Evolutionary conservation across 1,284 basidiomycete genomes (phyloP).

Genomic region (Vanrija sp.): DNA sequence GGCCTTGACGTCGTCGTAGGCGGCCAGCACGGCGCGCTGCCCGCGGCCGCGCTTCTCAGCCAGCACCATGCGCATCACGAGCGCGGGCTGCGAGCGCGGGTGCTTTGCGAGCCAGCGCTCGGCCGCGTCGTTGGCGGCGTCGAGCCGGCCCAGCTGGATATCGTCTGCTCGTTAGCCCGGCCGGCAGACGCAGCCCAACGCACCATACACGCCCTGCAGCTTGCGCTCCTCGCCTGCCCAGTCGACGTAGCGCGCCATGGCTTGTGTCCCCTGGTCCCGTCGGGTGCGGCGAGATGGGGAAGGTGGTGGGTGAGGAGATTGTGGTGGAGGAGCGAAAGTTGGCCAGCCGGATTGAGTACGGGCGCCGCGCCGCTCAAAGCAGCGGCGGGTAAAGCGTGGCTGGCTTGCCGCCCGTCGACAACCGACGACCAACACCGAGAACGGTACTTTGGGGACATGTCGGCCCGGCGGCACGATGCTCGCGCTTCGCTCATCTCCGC

Average conservation of each 20-base stretch:
- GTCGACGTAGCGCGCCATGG: constrained; percentile 12
- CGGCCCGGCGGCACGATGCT: too few relatives aligned
- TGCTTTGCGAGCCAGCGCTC: constrained; percentile 36
- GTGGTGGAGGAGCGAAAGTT: too few relatives aligned
- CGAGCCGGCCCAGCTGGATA: constrained; percentile 22
- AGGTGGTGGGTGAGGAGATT: too few relatives aligned
- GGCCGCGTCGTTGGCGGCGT: constrained; percentile 25
- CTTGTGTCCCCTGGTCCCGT: too few relatives aligned
- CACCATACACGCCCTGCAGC: constrained; percentile 36
- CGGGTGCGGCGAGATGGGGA: too few relatives aligned
- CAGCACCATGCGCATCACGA: constrained; percentile 36
- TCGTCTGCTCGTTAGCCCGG: constrained; percentile 25
- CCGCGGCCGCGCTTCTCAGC: constrained; percentile 15
- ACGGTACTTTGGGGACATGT: too few relatives aligned
- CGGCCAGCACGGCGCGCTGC: constrained; percentile 16
- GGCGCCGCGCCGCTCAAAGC: too few relatives aligned
- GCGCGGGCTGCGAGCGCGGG: constrained; percentile 41
- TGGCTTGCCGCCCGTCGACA: too few relatives aligned
- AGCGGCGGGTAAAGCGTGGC: too few relatives aligned
- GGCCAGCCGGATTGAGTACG: too few relatives aligned
- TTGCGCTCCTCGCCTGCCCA: constrained; percentile 40
- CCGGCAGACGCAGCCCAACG: constrained; percentile 5
- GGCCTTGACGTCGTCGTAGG: constrained; percentile 22
- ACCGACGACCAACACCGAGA: too few relatives aligned
- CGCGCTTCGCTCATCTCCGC: too few relatives aligned